These are phyloP conservation scores for Atkinsonella hypoxylon DNA, from an alignment of 2,329 filamentous ascomycete genomes.

Conservation along the genomic window DNA sequence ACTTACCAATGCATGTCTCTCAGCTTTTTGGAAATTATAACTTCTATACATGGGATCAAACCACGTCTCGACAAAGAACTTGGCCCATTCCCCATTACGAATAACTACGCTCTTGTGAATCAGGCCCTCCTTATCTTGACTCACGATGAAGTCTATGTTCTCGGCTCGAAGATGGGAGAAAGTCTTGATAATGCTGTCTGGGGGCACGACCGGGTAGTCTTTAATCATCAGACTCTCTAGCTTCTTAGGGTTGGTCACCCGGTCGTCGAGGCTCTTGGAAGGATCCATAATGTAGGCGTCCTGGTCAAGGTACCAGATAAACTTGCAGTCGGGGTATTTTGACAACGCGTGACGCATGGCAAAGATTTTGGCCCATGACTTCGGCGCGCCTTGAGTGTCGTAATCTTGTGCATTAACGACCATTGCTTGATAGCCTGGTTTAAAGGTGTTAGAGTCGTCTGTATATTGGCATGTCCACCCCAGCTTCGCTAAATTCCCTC, in stretches of 20 bases:
- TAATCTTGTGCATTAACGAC: slow-evolving; percentile 70
- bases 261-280: slow-evolving; percentile 51
- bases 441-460: background rate
- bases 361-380: slow-evolving; percentile 67
- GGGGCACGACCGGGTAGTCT: slow-evolving; percentile 78
- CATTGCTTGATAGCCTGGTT: slow-evolving; percentile 59
- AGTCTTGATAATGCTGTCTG: slow-evolving; percentile 94
- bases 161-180: slow-evolving; percentile 69
- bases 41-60: slow-evolving; percentile 86
- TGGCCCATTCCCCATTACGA: slow-evolving; percentile 77
- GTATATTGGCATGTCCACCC: background rate
- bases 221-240: slow-evolving; percentile 74
- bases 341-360: slow-evolving; percentile 83
- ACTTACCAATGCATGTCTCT: slow-evolving; percentile 76
- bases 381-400: slow-evolving; percentile 46
- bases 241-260: slow-evolving; percentile 53
- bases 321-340: slow-evolving; percentile 61
- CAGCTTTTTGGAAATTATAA: slow-evolving; percentile 95
- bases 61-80: slow-evolving; percentile 90
- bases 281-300: slow-evolving; percentile 85
- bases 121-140: slow-evolving; percentile 74
- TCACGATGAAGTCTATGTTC: slow-evolving; percentile 69
- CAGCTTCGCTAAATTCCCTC: background rate
- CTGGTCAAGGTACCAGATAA: slow-evolving; percentile 79
- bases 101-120: slow-evolving; percentile 68